Conservation (phyloP, 495 filamentous ascomycete species). For the Penicillium subrubescens region DNA sequence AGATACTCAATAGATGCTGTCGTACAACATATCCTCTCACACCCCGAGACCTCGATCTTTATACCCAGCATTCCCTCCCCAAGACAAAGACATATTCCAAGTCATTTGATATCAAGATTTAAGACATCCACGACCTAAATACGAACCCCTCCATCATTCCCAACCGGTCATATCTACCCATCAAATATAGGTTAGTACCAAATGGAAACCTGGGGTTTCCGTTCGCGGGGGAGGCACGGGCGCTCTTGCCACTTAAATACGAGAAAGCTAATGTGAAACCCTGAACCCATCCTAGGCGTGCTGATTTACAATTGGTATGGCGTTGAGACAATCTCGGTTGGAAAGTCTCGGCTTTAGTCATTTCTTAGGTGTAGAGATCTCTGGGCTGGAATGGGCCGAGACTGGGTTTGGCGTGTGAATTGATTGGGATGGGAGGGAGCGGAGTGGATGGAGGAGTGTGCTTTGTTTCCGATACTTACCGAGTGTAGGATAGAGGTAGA, state of each 20-base stretch:
- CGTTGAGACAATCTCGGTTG: conserved; percentile 6
- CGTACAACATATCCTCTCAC: not conserved
- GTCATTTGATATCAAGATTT: conserved; percentile 4
- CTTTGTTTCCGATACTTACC: not conserved
- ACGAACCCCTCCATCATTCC: conserved; percentile 19
- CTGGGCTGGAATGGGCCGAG: not conserved
- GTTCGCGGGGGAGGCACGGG: not conserved
- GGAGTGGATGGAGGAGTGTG: not conserved
- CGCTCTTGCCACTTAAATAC: conserved; percentile 5
- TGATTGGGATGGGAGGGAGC: not conserved
- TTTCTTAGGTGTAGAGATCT: not conserved
- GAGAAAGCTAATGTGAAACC: conserved; percentile 1
- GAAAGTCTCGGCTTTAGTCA: conserved; percentile 2
- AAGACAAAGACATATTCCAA: not conserved
- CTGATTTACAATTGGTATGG: conserved; percentile 3
- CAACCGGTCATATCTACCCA: not conserved
- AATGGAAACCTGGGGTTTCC: not conserved
- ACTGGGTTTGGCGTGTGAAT: not conserved
- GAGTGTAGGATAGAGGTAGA: not conserved
- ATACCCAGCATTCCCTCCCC: conserved; percentile 6
- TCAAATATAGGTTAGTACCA: not conserved
- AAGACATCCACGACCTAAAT: conserved; percentile 17
- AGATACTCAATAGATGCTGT: not conserved
- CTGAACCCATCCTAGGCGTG: not conserved
- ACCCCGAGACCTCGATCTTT: not conserved